phyloP scores from a whole-genome alignment of 2,329 filamentous ascomycete genomes.

The Cytospora piceae region DNA sequence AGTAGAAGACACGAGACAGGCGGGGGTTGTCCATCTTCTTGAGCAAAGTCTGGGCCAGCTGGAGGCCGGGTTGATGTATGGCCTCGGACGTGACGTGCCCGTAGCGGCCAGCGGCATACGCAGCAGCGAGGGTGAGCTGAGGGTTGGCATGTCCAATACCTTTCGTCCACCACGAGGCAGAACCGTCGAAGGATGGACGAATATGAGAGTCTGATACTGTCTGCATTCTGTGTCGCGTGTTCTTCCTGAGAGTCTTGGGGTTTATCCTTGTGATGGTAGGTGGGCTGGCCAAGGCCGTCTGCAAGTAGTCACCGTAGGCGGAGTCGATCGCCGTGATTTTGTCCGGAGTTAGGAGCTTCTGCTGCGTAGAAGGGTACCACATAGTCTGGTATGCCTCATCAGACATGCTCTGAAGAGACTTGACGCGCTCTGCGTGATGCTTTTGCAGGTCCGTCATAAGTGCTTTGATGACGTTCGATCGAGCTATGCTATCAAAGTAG shows the following conservation, averaged over 20 bases:
- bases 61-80: constrained; percentile 77
- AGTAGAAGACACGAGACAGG: constrained; percentile 75
- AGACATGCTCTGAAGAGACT: constrained; percentile 64
- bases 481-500: constrained; percentile 3
- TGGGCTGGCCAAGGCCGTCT: constrained; percentile 47
- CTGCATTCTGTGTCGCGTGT: constrained; percentile 27
- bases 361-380: constrained; percentile 90
- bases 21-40: constrained; percentile 64
- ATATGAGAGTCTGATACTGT: constrained; percentile 45
- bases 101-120: constrained; percentile 81
- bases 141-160: constrained; percentile 81
- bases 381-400: constrained; percentile 65
- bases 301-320: constrained; percentile 78
- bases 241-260: background rate
- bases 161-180: constrained; percentile 91
- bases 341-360: constrained; percentile 62
- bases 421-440: constrained; percentile 50
- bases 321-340: constrained; percentile 79
- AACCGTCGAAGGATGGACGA: constrained; percentile 76
- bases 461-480: constrained; percentile 6
- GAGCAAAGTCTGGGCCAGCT: constrained; percentile 68
- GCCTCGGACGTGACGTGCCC: constrained; percentile 87
- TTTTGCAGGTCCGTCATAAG: constrained; percentile 1
- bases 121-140: constrained; percentile 70
- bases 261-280: background rate